These are phyloP conservation scores for Galerina marginata DNA, from an alignment of 768 basidiomycete species.

Conservation along the genomic window DNA sequence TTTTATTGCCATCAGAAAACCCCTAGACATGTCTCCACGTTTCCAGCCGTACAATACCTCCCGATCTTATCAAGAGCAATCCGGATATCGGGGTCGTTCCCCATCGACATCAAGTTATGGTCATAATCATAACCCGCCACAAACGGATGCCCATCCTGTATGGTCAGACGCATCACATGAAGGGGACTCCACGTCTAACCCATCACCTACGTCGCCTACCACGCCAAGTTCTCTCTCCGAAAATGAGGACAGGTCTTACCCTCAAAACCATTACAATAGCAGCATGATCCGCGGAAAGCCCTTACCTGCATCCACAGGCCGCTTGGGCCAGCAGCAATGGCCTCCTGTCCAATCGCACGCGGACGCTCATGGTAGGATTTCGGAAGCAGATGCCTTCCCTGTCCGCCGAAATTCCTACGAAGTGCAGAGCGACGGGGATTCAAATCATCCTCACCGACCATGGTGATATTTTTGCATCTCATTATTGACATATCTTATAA, in stretches of 20 bases:
- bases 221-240: constrained; percentile 55
- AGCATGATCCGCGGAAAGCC: constrained; percentile 21
- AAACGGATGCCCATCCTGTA: constrained; percentile 17
- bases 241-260: constrained; percentile 18
- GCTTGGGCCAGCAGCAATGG: constrained; percentile 22
- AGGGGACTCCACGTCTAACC: constrained; percentile 51
- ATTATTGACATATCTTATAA: constrained; percentile 10
- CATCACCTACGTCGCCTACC: constrained; percentile 59
- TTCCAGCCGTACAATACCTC: constrained; percentile 35
- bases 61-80: constrained; percentile 30
- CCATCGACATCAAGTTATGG: constrained; percentile 21
- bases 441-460: constrained; percentile 47
- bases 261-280: constrained; percentile 9
- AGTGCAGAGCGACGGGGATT: constrained; percentile 41
- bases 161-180: constrained; percentile 46
- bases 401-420: constrained; percentile 28
- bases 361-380: constrained; percentile 21
- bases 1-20: constrained; percentile 20
- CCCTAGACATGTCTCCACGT: constrained; percentile 32
- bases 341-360: constrained; percentile 10
- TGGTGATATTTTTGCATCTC: constrained; percentile 38
- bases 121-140: constrained; percentile 8
- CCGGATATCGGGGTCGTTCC: constrained; percentile 28
- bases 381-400: constrained; percentile 18
- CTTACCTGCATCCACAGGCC: constrained; percentile 20